Percentiles rank a stretch among this genome's conserved stretches.
phyloP scores from a whole-genome alignment of 179 eudicot genomes.

The Actinidia chinensis region DNA sequence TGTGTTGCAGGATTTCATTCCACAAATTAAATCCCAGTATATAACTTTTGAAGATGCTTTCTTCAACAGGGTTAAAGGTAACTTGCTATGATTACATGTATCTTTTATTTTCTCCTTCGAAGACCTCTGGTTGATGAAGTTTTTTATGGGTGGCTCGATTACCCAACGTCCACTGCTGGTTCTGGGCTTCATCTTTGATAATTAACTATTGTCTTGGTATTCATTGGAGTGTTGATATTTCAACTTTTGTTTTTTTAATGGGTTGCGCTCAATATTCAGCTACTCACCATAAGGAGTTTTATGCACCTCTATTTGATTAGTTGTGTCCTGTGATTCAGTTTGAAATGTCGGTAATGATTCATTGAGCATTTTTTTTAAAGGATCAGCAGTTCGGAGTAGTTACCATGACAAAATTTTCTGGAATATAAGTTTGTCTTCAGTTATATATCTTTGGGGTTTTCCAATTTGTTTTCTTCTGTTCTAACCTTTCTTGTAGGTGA shows the following conservation, averaged over 20 bases:
- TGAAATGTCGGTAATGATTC: not conserved
- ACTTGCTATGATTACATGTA: not conserved
- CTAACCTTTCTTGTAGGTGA: constrained; percentile 39
- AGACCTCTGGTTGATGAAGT: not conserved
- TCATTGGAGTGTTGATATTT: not conserved
- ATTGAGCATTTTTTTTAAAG: not conserved
- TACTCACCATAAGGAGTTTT: not conserved
- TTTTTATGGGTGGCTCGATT: not conserved
- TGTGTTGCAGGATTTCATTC: constrained; percentile 55
- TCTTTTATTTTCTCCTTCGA: not conserved
- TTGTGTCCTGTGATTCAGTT: constrained; percentile 4
- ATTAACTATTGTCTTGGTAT: not conserved
- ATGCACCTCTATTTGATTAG: not conserved
- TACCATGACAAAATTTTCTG: not conserved
- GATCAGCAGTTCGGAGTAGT: not conserved
- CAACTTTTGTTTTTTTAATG: not conserved
- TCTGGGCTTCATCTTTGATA: not conserved
- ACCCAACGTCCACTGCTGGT: not conserved
- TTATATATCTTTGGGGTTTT: not conserved
- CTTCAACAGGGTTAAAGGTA: constrained; percentile 60
- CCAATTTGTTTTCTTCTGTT: not conserved
- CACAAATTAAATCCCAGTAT: constrained; percentile 38
- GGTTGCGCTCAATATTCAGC: not conserved
- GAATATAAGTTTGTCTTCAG: not conserved
- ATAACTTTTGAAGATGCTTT: constrained; percentile 55